Percentiles rank a stretch among this genome's conserved stretches.
phyloP scores from a whole-genome alignment of 164 flowering plant genomes.

The Cinnamomum micranthum region DNA sequence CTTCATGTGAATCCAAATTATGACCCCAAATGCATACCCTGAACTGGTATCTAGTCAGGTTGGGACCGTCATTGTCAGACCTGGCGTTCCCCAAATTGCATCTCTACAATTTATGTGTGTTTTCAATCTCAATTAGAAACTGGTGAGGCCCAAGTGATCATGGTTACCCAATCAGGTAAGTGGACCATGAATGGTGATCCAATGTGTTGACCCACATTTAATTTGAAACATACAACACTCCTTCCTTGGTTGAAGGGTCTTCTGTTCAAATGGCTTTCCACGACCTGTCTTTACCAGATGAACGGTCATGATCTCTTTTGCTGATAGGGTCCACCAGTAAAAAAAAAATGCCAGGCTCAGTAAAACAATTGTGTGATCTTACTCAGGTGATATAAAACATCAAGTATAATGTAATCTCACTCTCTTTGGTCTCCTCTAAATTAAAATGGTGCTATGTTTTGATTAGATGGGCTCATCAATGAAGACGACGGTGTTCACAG shows the following conservation, averaged over 20 bases:
- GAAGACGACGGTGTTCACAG: slow-evolving; percentile 47
- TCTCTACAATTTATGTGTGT: too few relatives aligned
- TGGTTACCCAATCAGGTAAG: background rate
- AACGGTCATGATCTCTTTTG: background rate
- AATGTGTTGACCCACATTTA: too few relatives aligned
- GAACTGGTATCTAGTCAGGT: too few relatives aligned
- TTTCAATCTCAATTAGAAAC: too few relatives aligned
- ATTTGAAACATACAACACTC: too few relatives aligned
- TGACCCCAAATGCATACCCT: too few relatives aligned
- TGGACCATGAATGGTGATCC: background rate
- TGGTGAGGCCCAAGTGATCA: too few relatives aligned
- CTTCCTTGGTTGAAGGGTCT: background rate
- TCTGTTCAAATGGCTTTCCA: background rate
- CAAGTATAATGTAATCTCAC: background rate
- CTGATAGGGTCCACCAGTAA: background rate
- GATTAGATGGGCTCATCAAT: slow-evolving; percentile 69
- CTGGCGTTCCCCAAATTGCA: too few relatives aligned
- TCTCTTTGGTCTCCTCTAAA: background rate
- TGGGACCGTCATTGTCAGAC: too few relatives aligned
- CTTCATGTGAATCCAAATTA: too few relatives aligned
- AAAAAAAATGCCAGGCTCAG: background rate
- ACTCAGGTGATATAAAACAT: too few relatives aligned
- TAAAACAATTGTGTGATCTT: background rate
- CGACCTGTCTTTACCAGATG: background rate
- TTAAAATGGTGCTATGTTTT: background rate